Evolutionary conservation across 176 grass and related monocot species (phyloP), one percentile per base, ranked within the genome.

Genomic region (Themeda triandra): DNA sequence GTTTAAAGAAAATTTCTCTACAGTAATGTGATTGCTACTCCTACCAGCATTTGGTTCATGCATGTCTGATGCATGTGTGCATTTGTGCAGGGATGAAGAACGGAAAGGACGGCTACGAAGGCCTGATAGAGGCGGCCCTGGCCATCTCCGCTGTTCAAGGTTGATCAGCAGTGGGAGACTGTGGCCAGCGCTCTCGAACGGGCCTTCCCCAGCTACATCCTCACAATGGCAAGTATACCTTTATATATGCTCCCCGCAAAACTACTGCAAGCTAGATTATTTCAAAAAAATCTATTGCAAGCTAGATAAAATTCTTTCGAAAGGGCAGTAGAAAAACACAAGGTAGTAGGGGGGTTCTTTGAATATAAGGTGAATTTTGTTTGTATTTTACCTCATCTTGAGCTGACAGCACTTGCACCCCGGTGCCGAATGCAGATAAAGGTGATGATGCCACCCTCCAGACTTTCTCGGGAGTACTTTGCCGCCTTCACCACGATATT

Each of bases 401-500:
- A 67, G 48, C 6, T 81, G 78, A 90, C 11, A 75, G 32, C 11
- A 18, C 60, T 51, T 18, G 15, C 18, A 77, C 48, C 49, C 48
- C 49, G 18, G 60, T 85, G 74, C 0, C 0, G 1, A 8, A 24
- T 62, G 58, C 91, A 99, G 97, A 89, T 96, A 79, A 96, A 99
- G 79, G 82, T 87, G 69, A 84, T 96, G 76, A 85, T 96, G 74
- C 97, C 97, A 6, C 86, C 86, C 66, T 96, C 97, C 10, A 92
- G 53, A 81, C 92, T 99, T 80, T 89, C 91, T 37, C 89, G 93
- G 45, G 87, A 99, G 67, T 90, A 89, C 48, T 99, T 90, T 8
- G 97, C 93, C 45, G 49, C 74, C 28, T 99, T 99, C 78, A 96
- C 97, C 42, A 83, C 93, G 18, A 53, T 96, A 42, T 99, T 99